These are phyloP conservation scores for Chalaropsis ovoidea DNA, from an alignment of 2,329 filamentous ascomycete species.

Conservation along the genomic window DNA sequence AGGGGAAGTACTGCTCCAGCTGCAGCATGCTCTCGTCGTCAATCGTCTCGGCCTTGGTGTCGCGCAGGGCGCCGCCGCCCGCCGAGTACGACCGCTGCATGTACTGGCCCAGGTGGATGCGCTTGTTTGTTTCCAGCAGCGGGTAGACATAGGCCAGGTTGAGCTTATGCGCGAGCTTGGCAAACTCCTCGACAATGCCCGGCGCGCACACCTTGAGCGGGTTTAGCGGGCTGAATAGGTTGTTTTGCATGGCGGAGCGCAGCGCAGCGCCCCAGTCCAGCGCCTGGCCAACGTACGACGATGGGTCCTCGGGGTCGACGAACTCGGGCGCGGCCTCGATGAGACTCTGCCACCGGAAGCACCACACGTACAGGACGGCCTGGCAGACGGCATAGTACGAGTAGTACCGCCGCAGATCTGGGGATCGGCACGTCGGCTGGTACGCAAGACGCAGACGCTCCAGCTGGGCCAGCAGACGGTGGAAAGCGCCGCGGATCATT, in stretches of 20 bases:
- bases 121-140: conserved; percentile 84
- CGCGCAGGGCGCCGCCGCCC: conserved; percentile 36
- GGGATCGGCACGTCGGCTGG: conserved; percentile 66
- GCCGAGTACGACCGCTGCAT: conserved; percentile 45
- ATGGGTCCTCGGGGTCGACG: conserved; percentile 52
- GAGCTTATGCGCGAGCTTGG: conserved; percentile 74
- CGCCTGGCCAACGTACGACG: conserved; percentile 56
- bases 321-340: conserved; percentile 52
- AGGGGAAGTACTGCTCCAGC: conserved; percentile 91
- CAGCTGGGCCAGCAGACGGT: conserved; percentile 66
- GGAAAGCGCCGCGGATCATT: conserved; percentile 73
- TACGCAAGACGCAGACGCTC: conserved; percentile 63
- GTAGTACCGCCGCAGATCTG: conserved; percentile 72
- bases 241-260: conserved; percentile 61
- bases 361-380: conserved; percentile 87
- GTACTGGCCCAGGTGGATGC: conserved; percentile 66
- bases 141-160: conserved; percentile 83
- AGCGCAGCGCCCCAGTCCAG: conserved; percentile 67
- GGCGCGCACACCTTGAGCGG: conserved; percentile 91
- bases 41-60: conserved; percentile 23
- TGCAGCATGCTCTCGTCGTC: conserved; percentile 67
- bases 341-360: conserved; percentile 93
- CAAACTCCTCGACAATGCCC: conserved; percentile 82
- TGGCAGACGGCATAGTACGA: conserved; percentile 84
- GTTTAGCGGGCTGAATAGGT: conserved; percentile 83